Evolutionary conservation across 2,329 filamentous ascomycete genomes (phyloP).

Genomic region (Coleophoma eucalyptorum): DNA sequence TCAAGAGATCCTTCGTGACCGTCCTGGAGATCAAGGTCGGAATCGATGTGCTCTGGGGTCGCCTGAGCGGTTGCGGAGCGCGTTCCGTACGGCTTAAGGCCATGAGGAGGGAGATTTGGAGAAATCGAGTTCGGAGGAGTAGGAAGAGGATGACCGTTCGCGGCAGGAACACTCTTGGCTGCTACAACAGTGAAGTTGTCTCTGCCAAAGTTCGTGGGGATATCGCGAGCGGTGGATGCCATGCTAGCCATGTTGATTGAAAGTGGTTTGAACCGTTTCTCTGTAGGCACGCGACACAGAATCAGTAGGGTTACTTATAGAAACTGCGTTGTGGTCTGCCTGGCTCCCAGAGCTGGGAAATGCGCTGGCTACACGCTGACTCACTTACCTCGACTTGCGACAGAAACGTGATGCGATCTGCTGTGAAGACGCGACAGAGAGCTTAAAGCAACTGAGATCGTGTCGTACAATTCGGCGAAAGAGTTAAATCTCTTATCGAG

Average conservation of each 20-base stretch:
- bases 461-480: slow-evolving; percentile 10
- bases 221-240: slow-evolving; percentile 62
- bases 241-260: slow-evolving; percentile 55
- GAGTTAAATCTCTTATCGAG: slow-evolving; percentile 18
- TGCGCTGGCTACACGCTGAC: slow-evolving; percentile 2
- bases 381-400: slow-evolving; percentile 30
- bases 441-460: slow-evolving; percentile 17
- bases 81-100: slow-evolving; percentile 59
- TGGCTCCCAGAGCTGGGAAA: background rate
- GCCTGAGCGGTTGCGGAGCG: slow-evolving; percentile 28
- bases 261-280: slow-evolving; percentile 25
- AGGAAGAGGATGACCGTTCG: slow-evolving; percentile 63
- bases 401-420: slow-evolving; percentile 22
- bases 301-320: slow-evolving; percentile 13
- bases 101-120: slow-evolving; percentile 78
- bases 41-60: slow-evolving; percentile 66
- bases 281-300: slow-evolving; percentile 22
- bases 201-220: slow-evolving; percentile 55
- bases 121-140: slow-evolving; percentile 96
- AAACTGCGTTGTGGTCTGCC: slow-evolving; percentile 10
- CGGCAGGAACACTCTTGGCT: slow-evolving; percentile 54
- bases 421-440: slow-evolving; percentile 18
- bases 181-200: slow-evolving; percentile 72
- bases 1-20: slow-evolving; percentile 38
- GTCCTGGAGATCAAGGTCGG: slow-evolving; percentile 83